These are phyloP conservation scores for Hyaloscypha variabilis DNA, from an alignment of 495 filamentous ascomycete species.

Conservation along the genomic window DNA sequence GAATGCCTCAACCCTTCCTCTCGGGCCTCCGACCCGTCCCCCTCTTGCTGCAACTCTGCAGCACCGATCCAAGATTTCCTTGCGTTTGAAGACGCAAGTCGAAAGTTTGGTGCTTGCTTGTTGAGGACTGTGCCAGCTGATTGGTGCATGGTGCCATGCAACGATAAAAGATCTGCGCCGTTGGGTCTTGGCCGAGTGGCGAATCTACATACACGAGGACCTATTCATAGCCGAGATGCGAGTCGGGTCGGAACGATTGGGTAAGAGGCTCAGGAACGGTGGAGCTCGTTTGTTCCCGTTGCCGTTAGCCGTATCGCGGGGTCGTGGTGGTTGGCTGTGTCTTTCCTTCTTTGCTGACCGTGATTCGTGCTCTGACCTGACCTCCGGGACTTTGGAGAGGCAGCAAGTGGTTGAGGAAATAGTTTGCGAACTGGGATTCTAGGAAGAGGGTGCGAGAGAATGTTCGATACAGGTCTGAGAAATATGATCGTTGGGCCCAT, in stretches of 20 bases:
- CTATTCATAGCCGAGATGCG: conserved; percentile 7
- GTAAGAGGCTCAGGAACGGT: conserved; percentile 3
- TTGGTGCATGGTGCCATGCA: not conserved
- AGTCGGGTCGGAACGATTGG: not conserved
- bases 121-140: not conserved
- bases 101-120: not conserved
- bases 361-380: not conserved
- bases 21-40: not conserved
- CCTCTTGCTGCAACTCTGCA: not conserved
- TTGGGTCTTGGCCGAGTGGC: not conserved
- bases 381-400: not conserved
- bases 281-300: not conserved
- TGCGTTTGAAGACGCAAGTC: not conserved
- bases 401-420: not conserved
- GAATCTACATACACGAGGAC: not conserved
- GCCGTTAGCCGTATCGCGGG: not conserved
- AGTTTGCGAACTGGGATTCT: not conserved
- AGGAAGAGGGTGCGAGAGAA: not conserved
- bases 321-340: not conserved
- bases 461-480: not conserved
- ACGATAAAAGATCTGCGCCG: not conserved
- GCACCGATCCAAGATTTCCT: not conserved
- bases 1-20: not conserved
- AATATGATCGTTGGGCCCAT: not conserved
- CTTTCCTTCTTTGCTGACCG: not conserved